A percentile compares a stretch with the other conserved stretches of the same genome.
These are phyloP conservation scores for Schoenoplectus triqueter DNA, from an alignment of 202 grass and related monocot genomes.

Conservation along the genomic window DNA sequence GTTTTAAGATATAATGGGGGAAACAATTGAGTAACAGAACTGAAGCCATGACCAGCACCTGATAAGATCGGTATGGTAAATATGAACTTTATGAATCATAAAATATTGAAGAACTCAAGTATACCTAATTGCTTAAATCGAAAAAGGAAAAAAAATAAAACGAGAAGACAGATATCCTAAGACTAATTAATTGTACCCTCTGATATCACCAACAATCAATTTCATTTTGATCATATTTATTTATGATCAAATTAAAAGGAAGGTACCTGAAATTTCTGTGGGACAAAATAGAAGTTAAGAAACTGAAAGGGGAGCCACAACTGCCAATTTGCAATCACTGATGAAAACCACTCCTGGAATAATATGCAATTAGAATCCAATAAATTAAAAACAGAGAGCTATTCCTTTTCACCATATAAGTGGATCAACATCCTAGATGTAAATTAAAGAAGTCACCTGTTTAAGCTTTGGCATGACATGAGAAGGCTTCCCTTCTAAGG, in stretches of 20 bases:
- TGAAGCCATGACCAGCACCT: conserved; percentile 17
- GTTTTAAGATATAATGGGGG: background rate
- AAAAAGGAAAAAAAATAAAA: conserved; percentile 36
- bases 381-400: conserved; percentile 24
- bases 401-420: background rate
- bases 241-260: conserved; percentile 24
- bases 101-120: conserved; percentile 1
- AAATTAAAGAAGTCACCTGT: conserved; percentile 48
- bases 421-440: background rate
- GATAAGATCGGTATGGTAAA: background rate
- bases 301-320: conserved; percentile 97
- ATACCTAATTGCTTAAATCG: conserved; percentile 2
- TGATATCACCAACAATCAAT: background rate
- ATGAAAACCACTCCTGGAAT: conserved; percentile 78
- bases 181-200: conserved; percentile 20
- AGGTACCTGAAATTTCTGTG: conserved; percentile 73
- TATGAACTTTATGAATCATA: background rate
- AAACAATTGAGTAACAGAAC: background rate
- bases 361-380: conserved; percentile 24
- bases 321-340: conserved; percentile 82
- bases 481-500: conserved; percentile 79
- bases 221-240: background rate
- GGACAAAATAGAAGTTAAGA: conserved; percentile 84
- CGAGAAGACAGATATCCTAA: conserved; percentile 4
- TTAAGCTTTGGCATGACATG: conserved; percentile 83